Conservation (phyloP, 768 basidiomycete genomes). For the Kwoniella sp. region DNA sequence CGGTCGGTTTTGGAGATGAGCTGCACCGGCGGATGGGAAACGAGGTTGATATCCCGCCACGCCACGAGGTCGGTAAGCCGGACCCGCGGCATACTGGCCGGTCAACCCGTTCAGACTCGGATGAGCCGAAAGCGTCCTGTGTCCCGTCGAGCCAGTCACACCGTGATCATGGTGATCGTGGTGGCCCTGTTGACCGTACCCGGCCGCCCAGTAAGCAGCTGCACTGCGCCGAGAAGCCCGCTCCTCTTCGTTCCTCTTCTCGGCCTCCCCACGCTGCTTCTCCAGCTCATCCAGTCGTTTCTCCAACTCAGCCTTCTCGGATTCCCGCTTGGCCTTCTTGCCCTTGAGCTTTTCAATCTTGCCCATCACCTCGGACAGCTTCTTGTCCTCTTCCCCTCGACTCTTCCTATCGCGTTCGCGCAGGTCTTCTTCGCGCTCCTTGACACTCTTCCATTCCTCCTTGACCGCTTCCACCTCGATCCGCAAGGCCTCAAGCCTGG, state of each 20-base stretch:
- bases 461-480: slow-evolving; percentile 31
- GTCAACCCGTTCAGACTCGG: slow-evolving; percentile 24
- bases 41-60: slow-evolving; percentile 34
- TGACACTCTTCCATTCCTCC: slow-evolving; percentile 23
- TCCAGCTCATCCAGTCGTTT: slow-evolving; percentile 40
- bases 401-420: slow-evolving; percentile 36
- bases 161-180: slow-evolving; percentile 8
- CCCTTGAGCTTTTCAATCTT: slow-evolving; percentile 43
- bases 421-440: slow-evolving; percentile 37
- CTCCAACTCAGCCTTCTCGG: slow-evolving; percentile 40
- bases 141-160: neutral
- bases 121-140: slow-evolving; percentile 24
- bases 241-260: slow-evolving; percentile 36
- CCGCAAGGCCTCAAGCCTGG: slow-evolving; percentile 24
- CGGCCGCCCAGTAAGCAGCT: slow-evolving; percentile 6
- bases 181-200: slow-evolving; percentile 11
- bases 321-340: slow-evolving; percentile 39
- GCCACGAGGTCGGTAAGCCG: slow-evolving; percentile 30
- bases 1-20: slow-evolving; percentile 2
- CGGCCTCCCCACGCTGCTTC: slow-evolving; percentile 39
- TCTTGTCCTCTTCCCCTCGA: slow-evolving; percentile 39
- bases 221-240: slow-evolving; percentile 1
- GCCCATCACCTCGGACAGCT: slow-evolving; percentile 29
- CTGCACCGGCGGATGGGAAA: slow-evolving; percentile 30
- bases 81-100: slow-evolving; percentile 30